Evolutionary conservation across 495 filamentous ascomycete species (phyloP).

Genomic region (Ascodesmis nigricans): DNA sequence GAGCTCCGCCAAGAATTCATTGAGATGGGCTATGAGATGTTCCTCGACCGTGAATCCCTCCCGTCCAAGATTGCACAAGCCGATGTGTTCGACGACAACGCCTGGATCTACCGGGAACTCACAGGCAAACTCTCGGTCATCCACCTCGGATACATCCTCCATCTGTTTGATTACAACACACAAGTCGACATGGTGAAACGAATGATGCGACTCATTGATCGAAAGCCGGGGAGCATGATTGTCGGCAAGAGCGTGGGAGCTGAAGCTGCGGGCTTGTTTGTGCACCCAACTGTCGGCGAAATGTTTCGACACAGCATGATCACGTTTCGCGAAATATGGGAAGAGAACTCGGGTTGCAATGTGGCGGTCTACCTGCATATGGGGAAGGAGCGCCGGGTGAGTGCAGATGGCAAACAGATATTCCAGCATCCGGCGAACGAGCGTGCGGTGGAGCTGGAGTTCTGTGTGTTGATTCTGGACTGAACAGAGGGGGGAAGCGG

Average conservation of each 20-base stretch:
- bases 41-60: constrained; percentile 27
- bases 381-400: background rate
- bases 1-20: constrained; percentile 31
- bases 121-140: constrained; percentile 33
- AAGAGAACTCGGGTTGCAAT: constrained; percentile 26
- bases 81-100: constrained; percentile 30
- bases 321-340: constrained; percentile 31
- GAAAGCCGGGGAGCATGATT: constrained; percentile 26
- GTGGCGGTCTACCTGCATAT: constrained; percentile 13
- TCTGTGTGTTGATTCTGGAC: background rate
- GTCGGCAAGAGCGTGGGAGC: constrained; percentile 30
- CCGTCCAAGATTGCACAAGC: constrained; percentile 23
- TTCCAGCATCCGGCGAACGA: constrained; percentile 1
- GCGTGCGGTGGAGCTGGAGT: background rate
- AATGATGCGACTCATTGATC: constrained; percentile 27
- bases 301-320: constrained; percentile 28
- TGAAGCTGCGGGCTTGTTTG: constrained; percentile 18
- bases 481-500: no score
- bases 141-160: constrained; percentile 34
- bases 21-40: constrained; percentile 31
- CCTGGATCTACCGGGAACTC: constrained; percentile 20
- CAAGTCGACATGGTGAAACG: constrained; percentile 30
- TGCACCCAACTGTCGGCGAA: constrained; percentile 4
- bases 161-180: constrained; percentile 34
- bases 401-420: background rate